Evolutionary conservation across 768 basidiomycete genomes (phyloP).

Genomic region (Exidia glandulosa): DNA sequence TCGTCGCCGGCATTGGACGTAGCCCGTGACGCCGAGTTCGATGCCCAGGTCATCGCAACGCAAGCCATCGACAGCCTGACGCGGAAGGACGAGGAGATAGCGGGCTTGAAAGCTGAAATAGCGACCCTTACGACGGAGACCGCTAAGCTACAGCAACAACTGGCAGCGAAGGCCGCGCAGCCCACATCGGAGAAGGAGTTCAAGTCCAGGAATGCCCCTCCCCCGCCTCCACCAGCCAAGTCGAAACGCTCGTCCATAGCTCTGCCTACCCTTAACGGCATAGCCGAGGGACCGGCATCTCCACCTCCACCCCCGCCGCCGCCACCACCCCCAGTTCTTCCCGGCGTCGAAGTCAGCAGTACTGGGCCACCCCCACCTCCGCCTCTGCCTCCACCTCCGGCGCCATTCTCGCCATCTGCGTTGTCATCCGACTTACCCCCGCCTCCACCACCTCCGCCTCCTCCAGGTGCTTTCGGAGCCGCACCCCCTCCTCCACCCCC

Average conservation of each 20-base stretch:
- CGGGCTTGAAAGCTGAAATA: slow-evolving; percentile 37
- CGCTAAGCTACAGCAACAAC: slow-evolving; percentile 28
- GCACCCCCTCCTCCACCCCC: slow-evolving; percentile 24
- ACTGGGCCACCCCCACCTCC: background rate
- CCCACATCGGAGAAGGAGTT: slow-evolving; percentile 56
- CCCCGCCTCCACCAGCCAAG: slow-evolving; percentile 39
- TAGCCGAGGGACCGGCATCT: slow-evolving; percentile 1
- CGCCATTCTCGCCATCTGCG: slow-evolving; percentile 2
- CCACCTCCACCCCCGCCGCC: slow-evolving; percentile 13
- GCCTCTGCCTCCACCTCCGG: slow-evolving; percentile 10
- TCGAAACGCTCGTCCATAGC: slow-evolving; percentile 16
- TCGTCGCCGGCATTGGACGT: slow-evolving; percentile 11
- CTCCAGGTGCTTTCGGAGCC: background rate
- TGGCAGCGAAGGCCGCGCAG: slow-evolving; percentile 35
- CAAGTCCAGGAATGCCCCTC: slow-evolving; percentile 54
- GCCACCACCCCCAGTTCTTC: slow-evolving; percentile 14
- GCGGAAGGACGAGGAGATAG: slow-evolving; percentile 58
- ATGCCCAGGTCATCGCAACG: slow-evolving; percentile 59
- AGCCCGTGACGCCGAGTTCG: slow-evolving; percentile 39
- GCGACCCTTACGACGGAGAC: slow-evolving; percentile 21
- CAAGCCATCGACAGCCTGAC: slow-evolving; percentile 58
- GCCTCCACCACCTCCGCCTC: slow-evolving; percentile 21
- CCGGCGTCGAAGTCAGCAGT: slow-evolving; percentile 11
- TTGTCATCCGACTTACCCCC: slow-evolving; percentile 2
- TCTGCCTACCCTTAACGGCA: background rate